Percentiles rank a stretch among this genome's conserved stretches.
These are phyloP conservation scores for Bipolaris victoriae DNA, from an alignment of 2,329 filamentous ascomycete genomes.

Conservation along the genomic window DNA sequence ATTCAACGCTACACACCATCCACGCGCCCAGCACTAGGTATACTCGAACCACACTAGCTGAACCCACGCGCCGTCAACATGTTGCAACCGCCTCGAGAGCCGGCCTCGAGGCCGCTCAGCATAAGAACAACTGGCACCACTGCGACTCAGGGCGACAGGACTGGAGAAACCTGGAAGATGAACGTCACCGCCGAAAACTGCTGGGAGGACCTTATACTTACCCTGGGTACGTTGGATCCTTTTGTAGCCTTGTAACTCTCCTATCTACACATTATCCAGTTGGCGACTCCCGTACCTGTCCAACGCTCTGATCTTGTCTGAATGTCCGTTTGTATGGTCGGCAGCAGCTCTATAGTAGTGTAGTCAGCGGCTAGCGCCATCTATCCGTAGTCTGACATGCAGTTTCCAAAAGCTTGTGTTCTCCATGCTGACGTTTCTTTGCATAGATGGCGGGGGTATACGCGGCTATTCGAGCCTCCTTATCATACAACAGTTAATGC, in stretches of 20 bases:
- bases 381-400: background rate
- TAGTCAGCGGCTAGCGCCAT: background rate
- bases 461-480: slow-evolving; percentile 59
- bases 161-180: slow-evolving; percentile 53
- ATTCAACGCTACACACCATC: slow-evolving; percentile 18
- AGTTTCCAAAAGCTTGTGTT: background rate
- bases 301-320: too few species aligned
- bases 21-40: slow-evolving; percentile 11
- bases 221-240: slow-evolving; percentile 45
- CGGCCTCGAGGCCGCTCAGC: slow-evolving; percentile 40
- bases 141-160: slow-evolving; percentile 48
- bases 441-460: slow-evolving; percentile 58
- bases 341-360: background rate
- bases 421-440: slow-evolving; percentile 22
- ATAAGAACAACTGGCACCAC: slow-evolving; percentile 45
- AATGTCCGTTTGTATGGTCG: too few species aligned
- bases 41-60: background rate
- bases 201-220: slow-evolving; percentile 57
- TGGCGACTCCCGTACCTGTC: background rate
- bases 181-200: slow-evolving; percentile 50
- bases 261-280: too few species aligned
- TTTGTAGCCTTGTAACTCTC: too few species aligned
- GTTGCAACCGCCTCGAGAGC: slow-evolving; percentile 37
- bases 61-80: slow-evolving; percentile 25
- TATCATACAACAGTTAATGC: slow-evolving; percentile 58